phyloP scores from a whole-genome alignment of 306 rosid species.

The Hippophae rhamnoides region DNA sequence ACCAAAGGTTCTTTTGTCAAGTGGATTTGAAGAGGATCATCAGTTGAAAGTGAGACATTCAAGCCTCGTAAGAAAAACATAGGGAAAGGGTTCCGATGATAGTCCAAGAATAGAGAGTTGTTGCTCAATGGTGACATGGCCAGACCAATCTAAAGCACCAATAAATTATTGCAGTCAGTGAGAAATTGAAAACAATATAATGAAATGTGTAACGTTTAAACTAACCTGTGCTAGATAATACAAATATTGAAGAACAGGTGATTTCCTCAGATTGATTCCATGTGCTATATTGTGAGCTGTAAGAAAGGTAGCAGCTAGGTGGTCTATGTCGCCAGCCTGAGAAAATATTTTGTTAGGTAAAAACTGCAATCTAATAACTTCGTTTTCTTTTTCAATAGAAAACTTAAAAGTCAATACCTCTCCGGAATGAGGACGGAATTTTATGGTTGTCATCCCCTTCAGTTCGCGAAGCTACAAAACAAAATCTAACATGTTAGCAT shows the following conservation, averaged over 20 bases:
- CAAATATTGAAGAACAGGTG: conserved; percentile 86
- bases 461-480: conserved; percentile 90
- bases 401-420: conserved; percentile 47
- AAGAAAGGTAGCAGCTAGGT: conserved; percentile 93
- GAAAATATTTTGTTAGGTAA: conserved; percentile 19
- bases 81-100: conserved; percentile 93
- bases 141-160: conserved; percentile 62
- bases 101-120: conserved; percentile 87
- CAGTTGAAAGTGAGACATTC: conserved; percentile 95
- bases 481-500: conserved; percentile 20
- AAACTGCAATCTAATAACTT: conserved; percentile 5
- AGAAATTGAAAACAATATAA: conserved; percentile 12
- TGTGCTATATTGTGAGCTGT: conserved; percentile 81
- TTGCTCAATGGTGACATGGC: conserved; percentile 99
- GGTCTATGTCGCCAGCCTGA: conserved; percentile 98
- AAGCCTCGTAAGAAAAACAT: conserved; percentile 84
- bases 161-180: not conserved
- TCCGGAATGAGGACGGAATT: conserved; percentile 96
- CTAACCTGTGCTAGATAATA: conserved; percentile 85
- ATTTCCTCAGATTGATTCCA: conserved; percentile 92
- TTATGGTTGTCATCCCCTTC: conserved; percentile 89
- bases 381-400: conserved; percentile 7
- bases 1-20: conserved; percentile 95
- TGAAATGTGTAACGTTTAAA: conserved; percentile 1
- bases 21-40: conserved; percentile 98